A percentile compares a stretch with the other conserved stretches of the same genome.
phyloP scores from a whole-genome alignment of 805 yeast species.

The Ascoidea rubescens region DNA sequence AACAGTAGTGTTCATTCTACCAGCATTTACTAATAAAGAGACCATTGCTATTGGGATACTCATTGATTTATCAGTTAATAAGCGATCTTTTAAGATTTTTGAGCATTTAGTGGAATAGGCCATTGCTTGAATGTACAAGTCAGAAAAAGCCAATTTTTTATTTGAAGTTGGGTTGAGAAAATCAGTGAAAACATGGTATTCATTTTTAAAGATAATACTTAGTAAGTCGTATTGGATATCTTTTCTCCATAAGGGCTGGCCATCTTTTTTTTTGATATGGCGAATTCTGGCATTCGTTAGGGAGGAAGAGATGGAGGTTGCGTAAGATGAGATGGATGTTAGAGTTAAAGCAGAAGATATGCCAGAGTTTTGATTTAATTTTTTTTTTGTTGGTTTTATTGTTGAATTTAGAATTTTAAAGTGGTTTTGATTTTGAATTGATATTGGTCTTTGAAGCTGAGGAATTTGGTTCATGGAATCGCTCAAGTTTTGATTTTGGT shows the following conservation, averaged over 20 bases:
- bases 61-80: constrained; percentile 44
- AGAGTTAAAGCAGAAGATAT: background rate
- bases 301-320: background rate
- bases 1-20: constrained; percentile 88
- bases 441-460: background rate
- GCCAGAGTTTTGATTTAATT: background rate
- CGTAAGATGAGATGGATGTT: background rate
- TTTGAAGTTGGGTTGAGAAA: constrained; percentile 30
- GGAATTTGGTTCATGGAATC: background rate
- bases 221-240: constrained; percentile 82
- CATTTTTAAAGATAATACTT: constrained; percentile 46
- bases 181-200: constrained; percentile 53
- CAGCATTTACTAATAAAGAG: constrained; percentile 79
- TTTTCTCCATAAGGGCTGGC: constrained; percentile 79
- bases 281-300: constrained; percentile 23
- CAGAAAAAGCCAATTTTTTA: constrained; percentile 60
- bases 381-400: background rate
- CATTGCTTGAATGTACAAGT: constrained; percentile 67
- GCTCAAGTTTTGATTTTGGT: background rate
- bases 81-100: constrained; percentile 64
- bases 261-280: constrained; percentile 78
- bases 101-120: constrained; percentile 78
- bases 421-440: background rate
- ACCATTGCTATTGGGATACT: constrained; percentile 67
- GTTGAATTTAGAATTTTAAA: background rate